Conservation (phyloP, 352 stramenopile species). For the Globisporangium rhizosaccharum region DNA sequence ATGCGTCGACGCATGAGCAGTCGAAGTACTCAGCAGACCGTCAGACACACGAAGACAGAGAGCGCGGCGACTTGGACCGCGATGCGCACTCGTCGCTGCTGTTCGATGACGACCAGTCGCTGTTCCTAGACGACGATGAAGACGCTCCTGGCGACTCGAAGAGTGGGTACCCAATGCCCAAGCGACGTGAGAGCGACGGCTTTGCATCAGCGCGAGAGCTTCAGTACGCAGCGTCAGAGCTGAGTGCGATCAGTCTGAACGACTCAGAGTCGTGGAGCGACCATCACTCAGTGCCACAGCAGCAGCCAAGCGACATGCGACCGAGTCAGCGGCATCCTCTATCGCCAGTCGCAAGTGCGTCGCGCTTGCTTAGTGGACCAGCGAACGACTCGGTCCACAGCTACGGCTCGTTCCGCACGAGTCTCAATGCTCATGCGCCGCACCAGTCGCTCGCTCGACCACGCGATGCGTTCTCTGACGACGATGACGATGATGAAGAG, state of each 20-base stretch:
- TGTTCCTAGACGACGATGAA: constrained; percentile 7
- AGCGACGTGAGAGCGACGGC: constrained; percentile 14
- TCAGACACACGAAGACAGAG: neutral
- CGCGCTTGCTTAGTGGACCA: constrained; percentile 2
- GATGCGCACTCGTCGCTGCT: constrained; percentile 39
- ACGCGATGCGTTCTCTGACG: neutral
- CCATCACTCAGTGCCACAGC: constrained; percentile 7
- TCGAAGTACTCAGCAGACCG: neutral
- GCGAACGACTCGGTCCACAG: neutral
- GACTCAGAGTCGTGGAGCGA: constrained; percentile 77
- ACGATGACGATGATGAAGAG: neutral
- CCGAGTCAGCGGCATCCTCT: no score
- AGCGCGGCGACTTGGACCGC: constrained; percentile 31
- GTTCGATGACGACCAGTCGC: constrained; percentile 21
- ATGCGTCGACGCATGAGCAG: neutral
- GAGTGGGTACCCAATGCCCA: constrained; percentile 9
- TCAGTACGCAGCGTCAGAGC: constrained; percentile 30
- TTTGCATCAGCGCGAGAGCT: constrained; percentile 8
- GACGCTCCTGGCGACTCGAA: constrained; percentile 3
- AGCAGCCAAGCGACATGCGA: neutral
- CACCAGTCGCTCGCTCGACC: neutral
- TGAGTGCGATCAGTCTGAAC: constrained; percentile 74
- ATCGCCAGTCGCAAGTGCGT: neutral
- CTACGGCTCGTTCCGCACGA: neutral
- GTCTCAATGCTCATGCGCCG: neutral